These are phyloP conservation scores for Brachypodium distachyon DNA, from an alignment of 202 grass and related monocot genomes.

Conservation along the genomic window DNA sequence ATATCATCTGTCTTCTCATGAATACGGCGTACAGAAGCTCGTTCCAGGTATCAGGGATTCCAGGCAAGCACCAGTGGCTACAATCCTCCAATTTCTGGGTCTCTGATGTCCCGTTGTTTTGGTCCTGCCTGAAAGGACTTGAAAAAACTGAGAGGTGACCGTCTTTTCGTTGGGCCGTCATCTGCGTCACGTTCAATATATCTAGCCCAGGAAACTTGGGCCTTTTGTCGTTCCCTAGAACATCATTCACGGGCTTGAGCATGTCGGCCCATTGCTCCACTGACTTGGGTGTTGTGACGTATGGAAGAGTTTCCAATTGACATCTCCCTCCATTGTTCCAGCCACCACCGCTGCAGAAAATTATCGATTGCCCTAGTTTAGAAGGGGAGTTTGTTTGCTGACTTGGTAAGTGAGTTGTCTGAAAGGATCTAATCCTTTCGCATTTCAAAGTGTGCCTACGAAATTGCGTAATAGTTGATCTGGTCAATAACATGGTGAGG, in stretches of 20 bases:
- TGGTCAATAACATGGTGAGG: no score
- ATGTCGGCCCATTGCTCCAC: not conserved
- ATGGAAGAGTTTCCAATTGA: not conserved
- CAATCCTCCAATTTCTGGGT: not conserved
- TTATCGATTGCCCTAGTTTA: no score
- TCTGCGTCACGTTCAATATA: not conserved
- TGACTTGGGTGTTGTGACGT: not conserved
- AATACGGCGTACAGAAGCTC: not conserved
- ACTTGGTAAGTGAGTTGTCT: no score
- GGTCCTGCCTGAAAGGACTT: not conserved
- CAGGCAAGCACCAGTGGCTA: constrained; percentile 4
- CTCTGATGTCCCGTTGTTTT: not conserved
- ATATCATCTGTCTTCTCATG: not conserved
- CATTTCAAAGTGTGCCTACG: no score
- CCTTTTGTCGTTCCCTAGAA: not conserved
- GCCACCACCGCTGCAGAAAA: not conserved
- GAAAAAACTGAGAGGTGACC: not conserved
- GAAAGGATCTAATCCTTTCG: no score
- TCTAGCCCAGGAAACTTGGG: not conserved
- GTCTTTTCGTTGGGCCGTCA: not conserved
- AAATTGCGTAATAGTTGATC: no score
- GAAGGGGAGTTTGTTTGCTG: no score
- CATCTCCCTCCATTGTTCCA: not conserved
- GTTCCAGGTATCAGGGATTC: not conserved
- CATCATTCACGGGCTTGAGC: not conserved